phyloP scores from a whole-genome alignment of 2,329 filamentous ascomycete genomes.

The Cyphellophora attinorum region DNA sequence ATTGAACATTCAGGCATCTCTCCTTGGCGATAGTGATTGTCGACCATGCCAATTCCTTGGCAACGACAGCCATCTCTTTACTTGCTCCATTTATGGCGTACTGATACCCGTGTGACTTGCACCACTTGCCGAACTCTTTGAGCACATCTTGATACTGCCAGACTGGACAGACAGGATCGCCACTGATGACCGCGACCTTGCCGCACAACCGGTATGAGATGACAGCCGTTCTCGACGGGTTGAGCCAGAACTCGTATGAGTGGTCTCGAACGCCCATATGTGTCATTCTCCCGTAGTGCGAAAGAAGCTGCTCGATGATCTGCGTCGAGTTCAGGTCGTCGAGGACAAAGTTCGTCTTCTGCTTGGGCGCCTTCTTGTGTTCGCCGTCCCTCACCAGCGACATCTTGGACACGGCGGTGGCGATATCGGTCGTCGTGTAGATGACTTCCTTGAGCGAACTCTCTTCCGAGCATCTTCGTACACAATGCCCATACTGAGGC shows the following conservation, averaged over 20 bases:
- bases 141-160: constrained; percentile 20
- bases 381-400: constrained; percentile 3
- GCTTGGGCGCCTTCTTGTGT: background rate
- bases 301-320: constrained; percentile 18
- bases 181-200: constrained; percentile 27
- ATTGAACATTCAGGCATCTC: constrained; percentile 30
- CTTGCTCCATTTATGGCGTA: constrained; percentile 30
- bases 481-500: background rate
- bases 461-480: background rate
- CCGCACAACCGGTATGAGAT: constrained; percentile 29
- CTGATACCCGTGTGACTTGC: constrained; percentile 22
- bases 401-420: constrained; percentile 4
- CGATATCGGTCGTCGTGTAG: constrained; percentile 2
- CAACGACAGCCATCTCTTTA: constrained; percentile 23
- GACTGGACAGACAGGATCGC: constrained; percentile 28
- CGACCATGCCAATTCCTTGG: constrained; percentile 23
- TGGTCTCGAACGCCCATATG: constrained; percentile 35
- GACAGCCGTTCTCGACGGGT: constrained; percentile 23
- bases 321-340: background rate
- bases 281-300: constrained; percentile 27
- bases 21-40: constrained; percentile 30
- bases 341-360: constrained; percentile 17
- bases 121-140: constrained; percentile 26
- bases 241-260: constrained; percentile 32
- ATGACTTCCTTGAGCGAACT: background rate